phyloP scores from a whole-genome alignment of 164 flowering plant species.

The Tetracentron sinense region DNA sequence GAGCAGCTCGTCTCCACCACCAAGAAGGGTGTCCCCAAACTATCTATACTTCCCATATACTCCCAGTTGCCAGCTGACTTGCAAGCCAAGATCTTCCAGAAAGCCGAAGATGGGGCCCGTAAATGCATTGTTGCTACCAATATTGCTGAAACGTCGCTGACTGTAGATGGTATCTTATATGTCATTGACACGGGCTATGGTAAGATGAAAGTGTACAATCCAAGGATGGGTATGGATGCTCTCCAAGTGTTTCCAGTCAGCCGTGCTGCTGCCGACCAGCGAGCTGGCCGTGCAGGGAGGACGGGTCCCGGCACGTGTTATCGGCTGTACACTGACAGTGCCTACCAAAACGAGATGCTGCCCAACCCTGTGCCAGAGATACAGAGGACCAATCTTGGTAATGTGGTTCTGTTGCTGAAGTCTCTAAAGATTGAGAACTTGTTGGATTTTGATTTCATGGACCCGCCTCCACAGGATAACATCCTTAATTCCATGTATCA shows the following conservation, averaged over 20 bases:
- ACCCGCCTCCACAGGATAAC: conserved; percentile 95
- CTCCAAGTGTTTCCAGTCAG: conserved; percentile 88
- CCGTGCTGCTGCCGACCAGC: conserved; percentile 89
- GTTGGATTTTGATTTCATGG: conserved; percentile 95
- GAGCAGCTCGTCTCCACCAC: conserved; percentile 74
- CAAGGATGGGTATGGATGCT: conserved; percentile 97
- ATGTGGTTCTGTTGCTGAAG: conserved; percentile 81
- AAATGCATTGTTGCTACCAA: conserved; percentile 98
- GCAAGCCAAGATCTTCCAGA: conserved; percentile 93
- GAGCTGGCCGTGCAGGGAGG: conserved; percentile 95
- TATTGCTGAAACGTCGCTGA: conserved; percentile 94
- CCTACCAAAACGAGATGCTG: conserved; percentile 81
- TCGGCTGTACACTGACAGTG: conserved; percentile 75
- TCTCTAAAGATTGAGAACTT: conserved; percentile 76
- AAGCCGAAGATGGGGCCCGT: conserved; percentile 94
- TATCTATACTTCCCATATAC: conserved; percentile 86
- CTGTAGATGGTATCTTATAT: conserved; percentile 90
- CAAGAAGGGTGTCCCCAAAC: conserved; percentile 62
- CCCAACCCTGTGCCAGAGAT: conserved; percentile 90
- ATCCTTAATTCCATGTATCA: conserved; percentile 93
- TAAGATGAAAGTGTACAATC: conserved; percentile 91
- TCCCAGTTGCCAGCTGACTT: conserved; percentile 97
- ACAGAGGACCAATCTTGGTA: conserved; percentile 88
- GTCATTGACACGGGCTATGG: conserved; percentile 93
- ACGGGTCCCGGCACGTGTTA: conserved; percentile 96